phyloP scores from a whole-genome alignment of 2,329 filamentous ascomycete species.

The Neonectria magnoliae region DNA sequence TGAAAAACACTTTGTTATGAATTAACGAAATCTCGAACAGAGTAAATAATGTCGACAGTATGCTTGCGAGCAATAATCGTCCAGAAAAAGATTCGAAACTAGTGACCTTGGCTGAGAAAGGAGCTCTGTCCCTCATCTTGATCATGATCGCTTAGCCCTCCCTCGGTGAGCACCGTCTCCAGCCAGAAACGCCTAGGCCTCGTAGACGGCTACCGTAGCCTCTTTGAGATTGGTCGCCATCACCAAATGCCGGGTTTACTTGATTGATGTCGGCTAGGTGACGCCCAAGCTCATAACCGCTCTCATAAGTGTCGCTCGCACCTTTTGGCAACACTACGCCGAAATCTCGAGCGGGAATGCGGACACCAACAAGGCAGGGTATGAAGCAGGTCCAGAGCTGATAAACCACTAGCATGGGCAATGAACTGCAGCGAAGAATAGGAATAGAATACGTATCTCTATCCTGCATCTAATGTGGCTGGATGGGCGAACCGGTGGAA shows the following conservation, averaged over 20 bases:
- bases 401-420: no score
- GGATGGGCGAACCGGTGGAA: not conserved
- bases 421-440: not conserved
- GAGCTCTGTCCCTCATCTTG: constrained; percentile 6
- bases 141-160: constrained; percentile 5
- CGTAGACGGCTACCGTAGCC: not conserved
- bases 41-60: not conserved
- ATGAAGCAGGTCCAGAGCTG: not conserved
- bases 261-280: not conserved
- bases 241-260: not conserved
- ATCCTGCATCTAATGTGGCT: not conserved
- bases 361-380: no score
- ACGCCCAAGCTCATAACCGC: not conserved
- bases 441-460: not conserved
- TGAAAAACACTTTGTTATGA: not conserved
- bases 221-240: not conserved
- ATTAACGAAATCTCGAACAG: not conserved
- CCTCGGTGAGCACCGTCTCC: not conserved
- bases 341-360: not conserved
- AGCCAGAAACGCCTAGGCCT: not conserved
- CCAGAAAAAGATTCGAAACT: not conserved
- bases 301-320: not conserved
- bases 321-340: not conserved
- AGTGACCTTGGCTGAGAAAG: not conserved
- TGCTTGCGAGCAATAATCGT: not conserved